Evolutionary conservation across 1,139 yeast species (phyloP).

Genomic region (Pneumocystis oryctolagi): DNA sequence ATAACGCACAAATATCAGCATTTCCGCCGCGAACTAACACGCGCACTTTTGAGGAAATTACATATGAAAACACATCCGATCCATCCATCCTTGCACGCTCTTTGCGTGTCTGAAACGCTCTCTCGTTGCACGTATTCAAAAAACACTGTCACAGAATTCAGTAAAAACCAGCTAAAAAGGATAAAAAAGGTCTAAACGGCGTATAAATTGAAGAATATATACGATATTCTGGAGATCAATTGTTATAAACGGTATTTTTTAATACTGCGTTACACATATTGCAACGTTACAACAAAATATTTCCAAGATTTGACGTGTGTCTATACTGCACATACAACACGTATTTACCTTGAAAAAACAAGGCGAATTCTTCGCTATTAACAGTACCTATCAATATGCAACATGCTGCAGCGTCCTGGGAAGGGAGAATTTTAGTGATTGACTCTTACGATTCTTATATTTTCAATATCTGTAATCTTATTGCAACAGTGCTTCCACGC

Average conservation of each 20-base stretch:
- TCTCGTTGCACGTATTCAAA: too few relatives aligned
- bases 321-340: too few relatives aligned
- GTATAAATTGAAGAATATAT: too few relatives aligned
- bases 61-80: not conserved
- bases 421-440: not conserved
- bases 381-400: not conserved
- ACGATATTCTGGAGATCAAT: too few relatives aligned
- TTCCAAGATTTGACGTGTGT: too few relatives aligned
- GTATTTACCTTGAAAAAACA: too few relatives aligned
- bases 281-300: too few relatives aligned
- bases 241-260: too few relatives aligned
- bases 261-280: too few relatives aligned
- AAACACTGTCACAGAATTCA: too few relatives aligned
- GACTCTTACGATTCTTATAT: conserved; percentile 1
- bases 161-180: too few relatives aligned
- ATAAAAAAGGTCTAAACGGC: too few relatives aligned
- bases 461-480: not conserved
- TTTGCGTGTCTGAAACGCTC: not conserved
- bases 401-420: not conserved
- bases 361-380: not conserved
- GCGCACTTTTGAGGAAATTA: not conserved
- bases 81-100: not conserved
- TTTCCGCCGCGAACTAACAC: not conserved
- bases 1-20: not conserved
- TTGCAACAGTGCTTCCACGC: not conserved